phyloP scores from a whole-genome alignment of 2,329 filamentous ascomycete species.

The Emergomyces orientalis region DNA sequence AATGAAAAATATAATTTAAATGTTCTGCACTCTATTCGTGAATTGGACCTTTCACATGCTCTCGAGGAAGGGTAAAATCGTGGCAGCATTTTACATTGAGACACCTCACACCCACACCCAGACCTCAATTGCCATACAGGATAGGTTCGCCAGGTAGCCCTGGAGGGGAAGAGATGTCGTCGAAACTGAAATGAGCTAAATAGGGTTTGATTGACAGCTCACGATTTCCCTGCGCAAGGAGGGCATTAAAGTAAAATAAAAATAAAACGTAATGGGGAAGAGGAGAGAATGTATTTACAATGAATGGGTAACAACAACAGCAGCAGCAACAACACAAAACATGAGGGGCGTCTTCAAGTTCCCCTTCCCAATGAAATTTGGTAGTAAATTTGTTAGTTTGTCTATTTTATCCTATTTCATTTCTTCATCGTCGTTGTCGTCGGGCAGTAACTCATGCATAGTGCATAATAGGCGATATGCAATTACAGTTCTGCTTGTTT shows the following conservation, averaged over 20 bases:
- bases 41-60: slow-evolving; percentile 1
- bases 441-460: slow-evolving; percentile 6
- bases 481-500: neutral
- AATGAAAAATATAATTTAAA: neutral
- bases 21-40: neutral
- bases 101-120: slow-evolving; percentile 1
- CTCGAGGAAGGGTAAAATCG: neutral
- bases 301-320: neutral
- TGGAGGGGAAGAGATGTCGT: neutral
- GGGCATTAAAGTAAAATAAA: neutral
- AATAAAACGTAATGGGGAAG: neutral
- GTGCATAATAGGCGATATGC: slow-evolving; percentile 1
- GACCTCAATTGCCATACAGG: neutral
- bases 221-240: neutral
- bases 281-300: neutral
- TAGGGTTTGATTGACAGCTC: neutral
- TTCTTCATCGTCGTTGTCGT: neutral
- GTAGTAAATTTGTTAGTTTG: neutral
- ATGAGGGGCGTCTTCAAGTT: neutral
- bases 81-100: neutral
- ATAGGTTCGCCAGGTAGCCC: neutral
- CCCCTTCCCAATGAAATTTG: neutral
- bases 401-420: neutral
- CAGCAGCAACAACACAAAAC: neutral
- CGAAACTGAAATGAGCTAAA: neutral